Conservation (phyloP, 108 stramenopile species). For the Pseudonitzschia delicatissima region DNA sequence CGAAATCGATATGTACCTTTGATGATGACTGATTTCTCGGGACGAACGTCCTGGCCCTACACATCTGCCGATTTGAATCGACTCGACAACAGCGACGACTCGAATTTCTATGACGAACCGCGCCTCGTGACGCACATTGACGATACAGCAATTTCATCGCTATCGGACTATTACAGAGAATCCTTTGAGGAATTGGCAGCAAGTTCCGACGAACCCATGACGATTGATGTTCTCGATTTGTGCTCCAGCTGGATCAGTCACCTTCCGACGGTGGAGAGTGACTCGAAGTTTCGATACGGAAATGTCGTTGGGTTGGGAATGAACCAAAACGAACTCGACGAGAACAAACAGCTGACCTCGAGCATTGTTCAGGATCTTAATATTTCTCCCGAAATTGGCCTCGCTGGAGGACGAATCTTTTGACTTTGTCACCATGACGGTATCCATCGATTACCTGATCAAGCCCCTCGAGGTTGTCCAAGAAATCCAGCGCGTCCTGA, state of each 20-base stretch:
- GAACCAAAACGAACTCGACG: conserved; percentile 64
- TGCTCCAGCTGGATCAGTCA: conserved; percentile 75
- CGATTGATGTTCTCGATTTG: conserved; percentile 64
- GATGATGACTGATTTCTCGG: conserved; percentile 57
- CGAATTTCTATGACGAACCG: conserved; percentile 59
- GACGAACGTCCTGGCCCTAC: conserved; percentile 35
- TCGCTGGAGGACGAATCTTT: conserved; percentile 51
- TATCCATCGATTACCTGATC: conserved; percentile 74
- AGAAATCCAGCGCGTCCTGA: conserved; percentile 67
- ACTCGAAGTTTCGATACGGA: conserved; percentile 25
- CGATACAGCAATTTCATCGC: conserved; percentile 52
- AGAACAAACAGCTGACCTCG: conserved; percentile 61
- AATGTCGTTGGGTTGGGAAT: conserved; percentile 68
- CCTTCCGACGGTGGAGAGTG: conserved; percentile 37
- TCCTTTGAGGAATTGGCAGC: conserved; percentile 33
- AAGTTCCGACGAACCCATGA: neutral
- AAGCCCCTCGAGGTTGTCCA: conserved; percentile 64
- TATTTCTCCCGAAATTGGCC: conserved; percentile 28
- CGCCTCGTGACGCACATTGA: conserved; percentile 80
- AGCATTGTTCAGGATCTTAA: conserved; percentile 65
- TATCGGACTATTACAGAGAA: conserved; percentile 55
- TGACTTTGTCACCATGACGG: conserved; percentile 67
- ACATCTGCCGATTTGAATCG: conserved; percentile 53
- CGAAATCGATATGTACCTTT: conserved; percentile 51
- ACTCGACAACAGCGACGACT: conserved; percentile 59